Conservation (phyloP, 768 basidiomycete genomes). For the Gloeostereum incarnatum region DNA sequence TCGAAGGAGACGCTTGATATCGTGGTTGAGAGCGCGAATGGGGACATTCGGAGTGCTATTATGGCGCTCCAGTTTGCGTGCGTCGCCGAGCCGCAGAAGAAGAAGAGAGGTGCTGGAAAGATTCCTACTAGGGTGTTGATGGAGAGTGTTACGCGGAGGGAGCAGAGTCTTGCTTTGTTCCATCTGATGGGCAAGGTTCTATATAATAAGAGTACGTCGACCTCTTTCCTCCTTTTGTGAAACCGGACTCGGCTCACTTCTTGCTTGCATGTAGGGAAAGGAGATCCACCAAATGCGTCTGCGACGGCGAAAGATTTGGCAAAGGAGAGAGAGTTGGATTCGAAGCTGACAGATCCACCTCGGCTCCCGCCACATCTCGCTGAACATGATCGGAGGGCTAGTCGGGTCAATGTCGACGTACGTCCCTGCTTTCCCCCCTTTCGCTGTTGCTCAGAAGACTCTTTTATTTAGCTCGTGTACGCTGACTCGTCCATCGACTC, state of each 20-base stretch:
- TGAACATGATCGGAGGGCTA: slow-evolving; percentile 53
- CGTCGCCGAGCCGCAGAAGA: slow-evolving; percentile 26
- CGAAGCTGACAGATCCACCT: slow-evolving; percentile 40
- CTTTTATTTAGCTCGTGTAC: slow-evolving; percentile 48
- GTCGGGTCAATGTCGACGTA: slow-evolving; percentile 74
- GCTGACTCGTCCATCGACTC: slow-evolving; percentile 88
- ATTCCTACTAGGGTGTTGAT: slow-evolving; percentile 30
- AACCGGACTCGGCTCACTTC: neutral
- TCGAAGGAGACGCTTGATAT: slow-evolving; percentile 64
- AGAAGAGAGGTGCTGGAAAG: slow-evolving; percentile 18
- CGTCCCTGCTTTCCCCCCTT: slow-evolving; percentile 10
- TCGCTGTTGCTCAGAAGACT: neutral
- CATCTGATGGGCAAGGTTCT: slow-evolving; percentile 90
- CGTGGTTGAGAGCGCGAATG: slow-evolving; percentile 73
- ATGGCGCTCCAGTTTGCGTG: slow-evolving; percentile 90
- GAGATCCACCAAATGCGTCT: slow-evolving; percentile 51
- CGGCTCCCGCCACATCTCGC: slow-evolving; percentile 50
- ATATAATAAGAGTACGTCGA: slow-evolving; percentile 85
- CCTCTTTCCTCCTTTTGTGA: neutral
- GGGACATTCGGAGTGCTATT: slow-evolving; percentile 89
- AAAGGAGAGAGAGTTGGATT: slow-evolving; percentile 49
- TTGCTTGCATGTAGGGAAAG: slow-evolving; percentile 47
- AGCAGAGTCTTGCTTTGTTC: slow-evolving; percentile 82
- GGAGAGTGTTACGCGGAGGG: slow-evolving; percentile 71
- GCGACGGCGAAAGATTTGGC: slow-evolving; percentile 55